Evolutionary conservation across 148 eudicot species (phyloP).

Genomic region (Heliosperma pusillum): DNA sequence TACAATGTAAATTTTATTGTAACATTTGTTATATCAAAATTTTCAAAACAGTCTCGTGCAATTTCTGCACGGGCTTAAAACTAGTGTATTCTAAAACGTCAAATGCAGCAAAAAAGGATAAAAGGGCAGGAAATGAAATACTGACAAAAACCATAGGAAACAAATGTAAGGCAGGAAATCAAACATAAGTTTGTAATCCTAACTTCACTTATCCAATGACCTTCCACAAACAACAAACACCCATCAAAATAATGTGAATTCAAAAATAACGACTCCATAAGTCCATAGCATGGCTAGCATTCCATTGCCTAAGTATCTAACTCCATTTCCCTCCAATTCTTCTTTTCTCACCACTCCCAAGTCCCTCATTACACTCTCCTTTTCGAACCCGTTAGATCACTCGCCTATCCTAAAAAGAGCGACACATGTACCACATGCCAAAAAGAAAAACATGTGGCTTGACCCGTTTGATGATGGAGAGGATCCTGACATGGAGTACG

Average conservation of each 20-base stretch:
- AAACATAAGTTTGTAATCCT: background rate
- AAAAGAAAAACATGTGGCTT: conserved; percentile 64
- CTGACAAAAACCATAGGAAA: background rate
- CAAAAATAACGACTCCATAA: conserved; percentile 5
- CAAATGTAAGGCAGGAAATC: background rate
- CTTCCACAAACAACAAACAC: conserved; percentile 10
- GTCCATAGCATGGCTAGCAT: conserved; percentile 65
- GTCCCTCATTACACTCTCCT: conserved; percentile 28
- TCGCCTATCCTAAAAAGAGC: conserved; percentile 23
- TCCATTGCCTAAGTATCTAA: conserved; percentile 53
- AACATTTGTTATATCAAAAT: too few species aligned
- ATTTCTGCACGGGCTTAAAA: too few species aligned
- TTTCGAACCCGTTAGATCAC: conserved; percentile 28
- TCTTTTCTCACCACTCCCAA: conserved; percentile 31
- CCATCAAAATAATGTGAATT: background rate
- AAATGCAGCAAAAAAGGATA: background rate
- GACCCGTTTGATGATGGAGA: conserved; percentile 81
- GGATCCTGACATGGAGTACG: conserved; percentile 64
- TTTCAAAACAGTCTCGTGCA: too few species aligned
- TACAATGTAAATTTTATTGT: too few species aligned
- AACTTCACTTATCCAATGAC: conserved; percentile 25
- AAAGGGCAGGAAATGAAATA: conserved; percentile 20
- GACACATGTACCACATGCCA: conserved; percentile 35
- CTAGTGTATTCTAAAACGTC: too few species aligned
- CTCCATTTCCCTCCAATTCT: conserved; percentile 38